Evolutionary conservation across 83 land plant species (phyloP).

Genomic region (Diphasiastrum complanatum): DNA sequence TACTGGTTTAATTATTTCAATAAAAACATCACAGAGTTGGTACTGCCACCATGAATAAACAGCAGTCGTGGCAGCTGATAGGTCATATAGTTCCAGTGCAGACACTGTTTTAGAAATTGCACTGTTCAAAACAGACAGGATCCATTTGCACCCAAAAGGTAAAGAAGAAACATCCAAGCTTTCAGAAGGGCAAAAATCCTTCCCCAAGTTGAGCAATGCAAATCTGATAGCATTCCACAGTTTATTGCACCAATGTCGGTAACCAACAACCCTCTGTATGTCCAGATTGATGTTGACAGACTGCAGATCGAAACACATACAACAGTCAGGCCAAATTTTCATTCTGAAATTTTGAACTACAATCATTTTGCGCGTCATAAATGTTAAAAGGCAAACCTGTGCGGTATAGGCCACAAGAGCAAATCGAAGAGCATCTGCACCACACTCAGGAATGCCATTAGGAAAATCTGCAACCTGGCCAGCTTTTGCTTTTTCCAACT

Average conservation of each 20-base stretch:
- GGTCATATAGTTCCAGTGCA: conserved; percentile 49
- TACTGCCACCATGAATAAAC: conserved; percentile 92
- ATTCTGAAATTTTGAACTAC: too few species aligned
- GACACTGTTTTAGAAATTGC: conserved; percentile 56
- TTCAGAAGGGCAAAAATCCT: conserved; percentile 46
- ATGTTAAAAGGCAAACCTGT: too few species aligned
- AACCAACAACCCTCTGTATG: conserved; percentile 77
- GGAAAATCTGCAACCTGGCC: conserved; percentile 82
- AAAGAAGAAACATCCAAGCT: conserved; percentile 27
- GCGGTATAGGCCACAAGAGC: conserved; percentile 87
- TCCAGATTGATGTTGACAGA: conserved; percentile 86
- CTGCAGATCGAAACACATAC: too few species aligned
- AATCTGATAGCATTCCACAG: conserved; percentile 90
- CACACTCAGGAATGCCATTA: conserved; percentile 88
- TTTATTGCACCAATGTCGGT: conserved; percentile 94
- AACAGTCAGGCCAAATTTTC: too few species aligned
- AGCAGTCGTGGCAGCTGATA: conserved; percentile 63
- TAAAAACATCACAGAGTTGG: conserved; percentile 83
- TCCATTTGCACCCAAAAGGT: conserved; percentile 82
- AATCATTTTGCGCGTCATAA: too few species aligned
- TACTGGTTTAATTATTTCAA: conserved; percentile 76
- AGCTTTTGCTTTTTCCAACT: conserved; percentile 60
- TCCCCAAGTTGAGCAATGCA: conserved; percentile 73
- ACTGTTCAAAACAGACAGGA: conserved; percentile 67
- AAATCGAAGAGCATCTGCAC: conserved; percentile 95